phyloP scores from a whole-genome alignment of 768 basidiomycete genomes.

The Flagelloscypha sp. region DNA sequence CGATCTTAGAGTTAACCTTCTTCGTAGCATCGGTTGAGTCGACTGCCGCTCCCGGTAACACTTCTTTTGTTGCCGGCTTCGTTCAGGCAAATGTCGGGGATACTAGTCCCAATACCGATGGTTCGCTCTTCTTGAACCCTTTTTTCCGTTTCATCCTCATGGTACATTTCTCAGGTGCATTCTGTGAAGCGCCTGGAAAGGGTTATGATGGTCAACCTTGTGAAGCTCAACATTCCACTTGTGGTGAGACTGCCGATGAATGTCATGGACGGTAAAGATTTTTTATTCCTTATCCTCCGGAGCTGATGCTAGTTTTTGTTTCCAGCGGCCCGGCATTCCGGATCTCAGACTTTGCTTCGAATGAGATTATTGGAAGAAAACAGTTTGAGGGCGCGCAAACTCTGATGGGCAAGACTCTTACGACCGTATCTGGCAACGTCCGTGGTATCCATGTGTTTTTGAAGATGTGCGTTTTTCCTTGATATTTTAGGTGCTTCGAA shows the following conservation, averaged over 20 bases:
- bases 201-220: constrained; percentile 58
- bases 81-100: constrained; percentile 77
- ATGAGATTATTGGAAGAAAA: constrained; percentile 57
- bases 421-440: constrained; percentile 49
- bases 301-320: neutral
- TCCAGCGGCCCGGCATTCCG: constrained; percentile 67
- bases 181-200: constrained; percentile 72
- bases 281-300: constrained; percentile 3
- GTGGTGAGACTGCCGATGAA: constrained; percentile 56
- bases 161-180: too few species aligned
- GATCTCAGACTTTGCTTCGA: constrained; percentile 69
- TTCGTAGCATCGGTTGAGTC: constrained; percentile 54
- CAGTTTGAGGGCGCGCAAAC: constrained; percentile 64
- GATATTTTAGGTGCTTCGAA: too few species aligned
- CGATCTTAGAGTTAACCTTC: constrained; percentile 7
- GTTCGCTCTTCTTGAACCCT: too few species aligned
- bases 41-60: constrained; percentile 55
- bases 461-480: constrained; percentile 46
- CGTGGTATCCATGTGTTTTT: constrained; percentile 65
- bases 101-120: constrained; percentile 75
- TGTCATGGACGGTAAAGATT: constrained; percentile 59
- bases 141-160: constrained; percentile 21
- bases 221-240: constrained; percentile 66
- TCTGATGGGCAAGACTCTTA: constrained; percentile 46
- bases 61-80: constrained; percentile 67